These are phyloP conservation scores for Podaxis sp. DNA, from an alignment of 768 basidiomycete species.

Conservation along the genomic window DNA sequence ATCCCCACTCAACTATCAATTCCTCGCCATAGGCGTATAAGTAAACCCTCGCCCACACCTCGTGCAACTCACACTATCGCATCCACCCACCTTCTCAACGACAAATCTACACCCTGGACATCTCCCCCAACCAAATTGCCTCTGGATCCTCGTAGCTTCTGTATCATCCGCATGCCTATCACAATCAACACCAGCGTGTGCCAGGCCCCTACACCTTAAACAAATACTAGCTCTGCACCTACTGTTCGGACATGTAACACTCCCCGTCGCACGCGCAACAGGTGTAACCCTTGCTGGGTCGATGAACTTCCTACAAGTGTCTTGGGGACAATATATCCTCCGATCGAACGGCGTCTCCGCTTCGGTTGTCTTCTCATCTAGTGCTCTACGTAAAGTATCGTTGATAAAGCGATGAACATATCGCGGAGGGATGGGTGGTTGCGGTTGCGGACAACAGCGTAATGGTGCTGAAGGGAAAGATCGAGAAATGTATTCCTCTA, in stretches of 20 bases:
- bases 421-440: conserved; percentile 3
- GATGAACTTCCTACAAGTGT: conserved; percentile 12
- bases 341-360: conserved; percentile 7
- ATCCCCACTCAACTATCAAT: neutral
- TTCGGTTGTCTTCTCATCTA: conserved; percentile 9
- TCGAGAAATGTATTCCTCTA: conserved; percentile 2
- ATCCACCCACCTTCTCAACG: conserved; percentile 2
- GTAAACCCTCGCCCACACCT: conserved; percentile 3
- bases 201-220: neutral
- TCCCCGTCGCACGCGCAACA: neutral
- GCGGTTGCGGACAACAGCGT: conserved; percentile 8
- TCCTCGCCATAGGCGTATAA: neutral
- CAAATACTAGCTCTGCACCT: neutral
- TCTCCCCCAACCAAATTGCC: conserved; percentile 7
- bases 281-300: conserved; percentile 2
- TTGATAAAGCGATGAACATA: conserved; percentile 6
- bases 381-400: neutral
- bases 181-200: conserved; percentile 2
- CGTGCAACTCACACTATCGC: neutral
- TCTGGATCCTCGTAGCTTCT: neutral
- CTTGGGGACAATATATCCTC: conserved; percentile 14
- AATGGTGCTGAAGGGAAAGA: conserved; percentile 2
- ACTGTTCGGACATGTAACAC: neutral
- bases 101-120: conserved; percentile 9
- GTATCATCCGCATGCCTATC: neutral